Evolutionary conservation across 805 yeast genomes (phyloP), one percentile per base, ranked within the genome.

Genomic region (Grigorovia jiainica): DNA sequence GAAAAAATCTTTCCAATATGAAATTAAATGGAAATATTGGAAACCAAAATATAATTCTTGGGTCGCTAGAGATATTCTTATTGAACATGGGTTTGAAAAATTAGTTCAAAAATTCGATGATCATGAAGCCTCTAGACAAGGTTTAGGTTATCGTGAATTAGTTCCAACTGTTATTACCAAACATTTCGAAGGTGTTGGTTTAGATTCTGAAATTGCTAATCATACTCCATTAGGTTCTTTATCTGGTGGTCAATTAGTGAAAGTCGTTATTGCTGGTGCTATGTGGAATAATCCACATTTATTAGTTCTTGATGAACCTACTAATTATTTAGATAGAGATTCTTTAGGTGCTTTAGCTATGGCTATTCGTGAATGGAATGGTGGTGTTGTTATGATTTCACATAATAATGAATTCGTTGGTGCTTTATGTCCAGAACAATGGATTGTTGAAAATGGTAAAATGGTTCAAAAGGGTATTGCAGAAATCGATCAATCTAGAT

Each of bases 261-360:
- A 90, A 67, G 97, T 90, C 49, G 98, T 90, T 46, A 90, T 90
- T 70, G 97, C 97, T 11, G 98, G 97, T 67, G 97, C 97, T 50
- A 90, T 90, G 92, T 90, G 98, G 98, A 90, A 92, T 68, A 92
- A 90, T 62, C 98, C 98, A 16, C 98, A 90, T 65, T 76, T 90
- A 65, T 75, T 90, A 49, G 98, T 90, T 34, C 74, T 90, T 47
- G 98, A 90, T 67, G 98, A 90, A 76, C 98, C 98, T 63, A 90
- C 97, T 58, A 90, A 90, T 70, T 90, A 92, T 72, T 73, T 90
- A 68, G 98, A 90, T 67, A 82, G 98, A 73, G 98, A 90, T 64
- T 89, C 97, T 20, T 73, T 90, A 48, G 98, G 97, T 65, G 98
- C 97, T 38, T 74, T 90, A 53, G 97, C 98, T 23, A 79, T 90